Base-by-base conservation (phyloP, 106 monocot species). In the Amphibolis antarctica region DNA sequence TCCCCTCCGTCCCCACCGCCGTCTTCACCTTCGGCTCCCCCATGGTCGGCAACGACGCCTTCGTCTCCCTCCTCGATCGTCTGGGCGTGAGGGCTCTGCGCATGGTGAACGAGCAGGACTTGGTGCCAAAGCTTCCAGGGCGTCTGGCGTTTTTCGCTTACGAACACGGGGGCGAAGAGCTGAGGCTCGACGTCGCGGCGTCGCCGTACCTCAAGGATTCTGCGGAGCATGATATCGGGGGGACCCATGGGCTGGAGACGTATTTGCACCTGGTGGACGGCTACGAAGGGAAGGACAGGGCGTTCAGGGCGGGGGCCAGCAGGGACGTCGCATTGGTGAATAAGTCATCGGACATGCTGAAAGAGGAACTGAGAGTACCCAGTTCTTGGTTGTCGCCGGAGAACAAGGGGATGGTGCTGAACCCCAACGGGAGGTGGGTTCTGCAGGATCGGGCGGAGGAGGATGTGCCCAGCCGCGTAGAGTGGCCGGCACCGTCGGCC, bases 211-310 rank as follows among this genome's bases (percentile, higher is more conserved):
- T 87, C 12, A 71, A 72, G 49, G 79, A 77, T 19, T 61, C 80
- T 47, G 86, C 84, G 1, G n/a, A n/a, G n/a, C n/a, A n/a, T n/a
- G 87, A 85, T 59, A 68, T 71, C 17, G 79, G 73, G 0, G 84
- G 84, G 65, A 84, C 84, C 71, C 92, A 92, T 28, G 87, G 88
- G 44, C 66, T 92, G 24, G 92, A 88, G 73, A 81, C 84, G 10
- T 88, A 92, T 62, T 62, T 92, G 5, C 87, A 92, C 71, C 68
- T 92, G 12, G 87, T 92, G 21, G 87, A 92, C 46, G 87, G 92
- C 11, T 85, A 79, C 26, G 27, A 79, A 9, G 81, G 76, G 5
- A 13, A 43, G 27, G 19, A 66, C 21, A 67, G 83, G 46, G 81
- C 76, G 20, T 86, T 92, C 44, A 71, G 92, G 55, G 19, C 66